These are phyloP conservation scores for Aspergillus versicolor DNA, from an alignment of 2,329 filamentous ascomycete genomes.

Conservation along the genomic window DNA sequence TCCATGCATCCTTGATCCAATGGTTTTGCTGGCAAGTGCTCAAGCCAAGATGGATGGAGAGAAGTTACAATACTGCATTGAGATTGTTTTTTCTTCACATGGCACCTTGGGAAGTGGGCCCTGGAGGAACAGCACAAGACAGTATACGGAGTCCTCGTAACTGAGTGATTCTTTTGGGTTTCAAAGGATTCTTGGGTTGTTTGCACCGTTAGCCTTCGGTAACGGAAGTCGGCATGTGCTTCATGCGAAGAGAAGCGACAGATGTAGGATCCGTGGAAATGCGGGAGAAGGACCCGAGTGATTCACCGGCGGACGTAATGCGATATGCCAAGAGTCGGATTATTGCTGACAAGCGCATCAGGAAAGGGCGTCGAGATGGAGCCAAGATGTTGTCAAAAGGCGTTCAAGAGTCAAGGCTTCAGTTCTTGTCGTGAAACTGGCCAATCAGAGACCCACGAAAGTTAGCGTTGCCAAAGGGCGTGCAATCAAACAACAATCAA, in stretches of 20 bases:
- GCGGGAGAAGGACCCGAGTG: too few relatives aligned
- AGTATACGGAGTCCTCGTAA: background rate
- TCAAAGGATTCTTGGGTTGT: too few relatives aligned
- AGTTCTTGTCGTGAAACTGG: background rate
- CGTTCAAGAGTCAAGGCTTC: background rate
- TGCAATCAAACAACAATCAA: background rate
- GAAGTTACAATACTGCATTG: background rate
- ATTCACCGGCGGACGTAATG: background rate
- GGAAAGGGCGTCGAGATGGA: background rate
- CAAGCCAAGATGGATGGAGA: background rate
- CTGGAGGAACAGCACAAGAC: too few relatives aligned
- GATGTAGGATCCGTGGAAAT: too few relatives aligned
- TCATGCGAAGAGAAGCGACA: background rate
- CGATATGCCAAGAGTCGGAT: background rate
- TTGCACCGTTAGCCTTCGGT: background rate
- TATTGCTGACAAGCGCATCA: background rate
- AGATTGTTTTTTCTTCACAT: background rate
- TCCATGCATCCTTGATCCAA: background rate
- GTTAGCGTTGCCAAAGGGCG: background rate
- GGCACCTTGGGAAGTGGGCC: too few relatives aligned
- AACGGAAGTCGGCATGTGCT: background rate
- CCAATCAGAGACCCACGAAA: background rate
- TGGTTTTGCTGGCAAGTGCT: background rate
- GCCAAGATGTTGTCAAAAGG: background rate
- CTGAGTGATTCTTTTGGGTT: background rate